phyloP scores from a whole-genome alignment of 345 rosid genomes.

The Cardamine resedifolia region DNA sequence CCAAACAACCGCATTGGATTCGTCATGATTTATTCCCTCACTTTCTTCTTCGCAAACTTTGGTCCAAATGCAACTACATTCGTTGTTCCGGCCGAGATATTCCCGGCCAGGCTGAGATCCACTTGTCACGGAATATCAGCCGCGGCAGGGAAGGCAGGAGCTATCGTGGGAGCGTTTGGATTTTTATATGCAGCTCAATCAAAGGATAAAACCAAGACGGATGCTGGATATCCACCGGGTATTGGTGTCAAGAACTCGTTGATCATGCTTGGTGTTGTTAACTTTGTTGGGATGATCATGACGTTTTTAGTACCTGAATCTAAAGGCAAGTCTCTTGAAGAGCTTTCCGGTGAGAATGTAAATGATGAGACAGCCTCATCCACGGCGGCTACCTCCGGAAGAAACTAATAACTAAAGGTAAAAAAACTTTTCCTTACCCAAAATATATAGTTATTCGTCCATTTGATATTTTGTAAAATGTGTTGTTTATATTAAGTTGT shows the following conservation, averaged over 20 bases:
- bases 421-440: not conserved
- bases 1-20: conserved; percentile 44
- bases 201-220: conserved; percentile 39
- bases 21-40: conserved; percentile 45
- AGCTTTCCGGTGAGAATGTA: conserved; percentile 50
- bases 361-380: conserved; percentile 26
- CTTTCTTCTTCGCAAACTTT: conserved; percentile 58
- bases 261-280: conserved; percentile 43
- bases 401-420: conserved; percentile 1
- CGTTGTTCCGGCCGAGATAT: conserved; percentile 55
- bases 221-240: conserved; percentile 53
- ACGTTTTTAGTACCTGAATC: conserved; percentile 55
- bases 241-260: conserved; percentile 55
- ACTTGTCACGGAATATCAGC: conserved; percentile 67
- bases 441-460: not conserved
- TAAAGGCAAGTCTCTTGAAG: conserved; percentile 55
- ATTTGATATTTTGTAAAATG: not conserved
- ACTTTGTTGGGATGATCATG: conserved; percentile 45
- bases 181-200: conserved; percentile 53
- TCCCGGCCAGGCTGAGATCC: conserved; percentile 54
- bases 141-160: conserved; percentile 53
- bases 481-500: not conserved
- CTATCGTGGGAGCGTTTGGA: conserved; percentile 53
- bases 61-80: conserved; percentile 63
- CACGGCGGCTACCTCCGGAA: not conserved